A percentile compares a stretch with the other conserved stretches of the same genome.
phyloP scores from a whole-genome alignment of 1,139 yeast genomes.

The Hanseniaspora uvarum region DNA sequence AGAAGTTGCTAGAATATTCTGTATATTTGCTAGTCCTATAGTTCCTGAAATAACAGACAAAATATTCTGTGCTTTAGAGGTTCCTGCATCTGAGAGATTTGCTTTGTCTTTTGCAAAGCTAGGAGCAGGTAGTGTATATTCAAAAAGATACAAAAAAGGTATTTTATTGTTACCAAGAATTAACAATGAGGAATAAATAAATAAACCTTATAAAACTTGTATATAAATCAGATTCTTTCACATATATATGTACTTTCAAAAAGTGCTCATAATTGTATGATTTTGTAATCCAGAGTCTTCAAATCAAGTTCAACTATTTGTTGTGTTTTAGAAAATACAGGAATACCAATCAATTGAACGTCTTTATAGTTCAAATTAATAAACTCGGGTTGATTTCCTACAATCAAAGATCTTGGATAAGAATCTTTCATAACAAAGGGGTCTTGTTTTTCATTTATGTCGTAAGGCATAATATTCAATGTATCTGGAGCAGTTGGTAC shows the following conservation, averaged over 20 bases:
- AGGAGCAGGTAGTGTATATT: conserved; percentile 8
- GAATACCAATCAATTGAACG: conserved; percentile 51
- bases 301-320: neutral
- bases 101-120: neutral
- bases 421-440: conserved; percentile 63
- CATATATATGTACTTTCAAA: neutral
- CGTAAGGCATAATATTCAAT: conserved; percentile 73
- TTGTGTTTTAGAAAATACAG: conserved; percentile 40
- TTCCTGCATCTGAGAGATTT: neutral
- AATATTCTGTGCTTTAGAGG: neutral
- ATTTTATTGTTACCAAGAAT: neutral
- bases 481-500: conserved; percentile 98
- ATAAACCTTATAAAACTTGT: neutral
- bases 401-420: conserved; percentile 77
- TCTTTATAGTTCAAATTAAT: conserved; percentile 31
- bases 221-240: neutral
- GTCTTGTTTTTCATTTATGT: conserved; percentile 43
- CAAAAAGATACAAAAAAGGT: conserved; percentile 3
- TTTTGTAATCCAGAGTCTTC: conserved; percentile 8
- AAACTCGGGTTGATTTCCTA: conserved; percentile 68
- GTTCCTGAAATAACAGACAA: neutral
- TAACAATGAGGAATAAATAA: neutral
- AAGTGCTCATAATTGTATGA: conserved; percentile 2
- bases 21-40: conserved; percentile 3
- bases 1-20: conserved; percentile 10